A percentile compares a stretch with the other conserved stretches of the same genome.
Conservation (phyloP, 768 basidiomycete genomes). For the Amanita fuliginea region DNA sequence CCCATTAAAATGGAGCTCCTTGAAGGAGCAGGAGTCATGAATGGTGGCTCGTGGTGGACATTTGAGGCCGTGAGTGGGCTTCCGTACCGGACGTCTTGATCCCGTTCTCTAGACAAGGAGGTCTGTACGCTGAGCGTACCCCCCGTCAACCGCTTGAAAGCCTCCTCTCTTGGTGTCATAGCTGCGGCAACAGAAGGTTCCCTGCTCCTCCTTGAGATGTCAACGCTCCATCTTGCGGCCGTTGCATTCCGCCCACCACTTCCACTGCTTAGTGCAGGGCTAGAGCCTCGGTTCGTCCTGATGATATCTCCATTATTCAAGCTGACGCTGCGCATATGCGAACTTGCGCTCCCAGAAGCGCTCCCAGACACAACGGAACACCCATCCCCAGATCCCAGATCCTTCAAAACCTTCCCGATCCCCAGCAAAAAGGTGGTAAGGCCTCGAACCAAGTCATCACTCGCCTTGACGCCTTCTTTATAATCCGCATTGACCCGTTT, state of each 20-base stretch:
- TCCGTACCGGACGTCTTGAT: constrained; percentile 11
- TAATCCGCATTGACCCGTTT: constrained; percentile 58
- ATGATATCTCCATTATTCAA: constrained; percentile 34
- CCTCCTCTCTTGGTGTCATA: constrained; percentile 26
- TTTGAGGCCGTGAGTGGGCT: constrained; percentile 14
- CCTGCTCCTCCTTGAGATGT: constrained; percentile 41
- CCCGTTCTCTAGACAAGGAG: constrained; percentile 16
- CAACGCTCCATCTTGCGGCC: constrained; percentile 38
- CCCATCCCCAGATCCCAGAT: constrained; percentile 24
- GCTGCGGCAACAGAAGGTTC: constrained; percentile 16
- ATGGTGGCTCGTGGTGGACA: constrained; percentile 11
- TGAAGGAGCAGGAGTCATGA: background rate
- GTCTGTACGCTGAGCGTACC: constrained; percentile 24
- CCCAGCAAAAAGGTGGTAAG: constrained; percentile 71
- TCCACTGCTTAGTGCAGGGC: constrained; percentile 15
- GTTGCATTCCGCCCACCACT: constrained; percentile 10
- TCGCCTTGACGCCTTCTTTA: constrained; percentile 56
- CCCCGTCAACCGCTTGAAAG: constrained; percentile 23
- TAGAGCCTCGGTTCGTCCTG: constrained; percentile 16
- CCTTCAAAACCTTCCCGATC: constrained; percentile 58
- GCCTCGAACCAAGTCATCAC: constrained; percentile 70
- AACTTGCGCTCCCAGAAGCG: constrained; percentile 18
- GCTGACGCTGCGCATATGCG: constrained; percentile 42
- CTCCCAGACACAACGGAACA: constrained; percentile 12
- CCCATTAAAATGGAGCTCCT: constrained; percentile 13